These are phyloP conservation scores for Pythium pectinolyticum DNA, from an alignment of 352 stramenopile species.

Conservation along the genomic window DNA sequence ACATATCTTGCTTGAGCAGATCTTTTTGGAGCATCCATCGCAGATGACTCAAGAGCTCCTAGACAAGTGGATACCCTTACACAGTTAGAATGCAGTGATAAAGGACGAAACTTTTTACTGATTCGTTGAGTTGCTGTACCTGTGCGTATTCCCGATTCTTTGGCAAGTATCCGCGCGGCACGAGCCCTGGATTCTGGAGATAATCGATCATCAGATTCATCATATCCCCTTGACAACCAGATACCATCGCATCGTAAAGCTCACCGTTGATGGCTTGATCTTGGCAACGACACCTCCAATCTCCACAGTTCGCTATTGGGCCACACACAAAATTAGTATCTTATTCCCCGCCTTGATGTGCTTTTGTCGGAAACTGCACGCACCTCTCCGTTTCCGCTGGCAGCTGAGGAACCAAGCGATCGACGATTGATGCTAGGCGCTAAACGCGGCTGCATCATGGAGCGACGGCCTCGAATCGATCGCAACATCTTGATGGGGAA, in stretches of 20 bases:
- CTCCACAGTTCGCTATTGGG: slow-evolving; percentile 41
- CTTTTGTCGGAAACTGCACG: not conserved
- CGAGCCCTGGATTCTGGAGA: slow-evolving; percentile 44
- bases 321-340: not conserved
- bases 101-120: too few relatives aligned
- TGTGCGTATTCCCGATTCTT: slow-evolving; percentile 46
- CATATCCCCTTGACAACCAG: too few relatives aligned
- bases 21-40: slow-evolving; percentile 90
- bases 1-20: slow-evolving; percentile 83
- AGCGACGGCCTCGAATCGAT: not conserved
- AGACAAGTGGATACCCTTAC: not conserved
- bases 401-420: not conserved
- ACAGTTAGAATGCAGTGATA: too few relatives aligned
- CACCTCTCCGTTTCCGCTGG: not conserved
- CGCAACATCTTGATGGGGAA: not conserved
- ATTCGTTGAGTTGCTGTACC: slow-evolving; percentile 13
- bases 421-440: not conserved
- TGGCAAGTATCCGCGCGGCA: slow-evolving; percentile 61
- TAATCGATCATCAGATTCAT: not conserved
- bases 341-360: too few relatives aligned
- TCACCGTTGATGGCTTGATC: slow-evolving; percentile 35
- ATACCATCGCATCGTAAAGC: not conserved
- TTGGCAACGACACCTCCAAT: slow-evolving; percentile 56
- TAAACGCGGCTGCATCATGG: not conserved
- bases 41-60: slow-evolving; percentile 75